A percentile compares a stretch with the other conserved stretches of the same genome.
phyloP scores from a whole-genome alignment of 208 protist species.

The Trypanosomatidae sp. region DNA sequence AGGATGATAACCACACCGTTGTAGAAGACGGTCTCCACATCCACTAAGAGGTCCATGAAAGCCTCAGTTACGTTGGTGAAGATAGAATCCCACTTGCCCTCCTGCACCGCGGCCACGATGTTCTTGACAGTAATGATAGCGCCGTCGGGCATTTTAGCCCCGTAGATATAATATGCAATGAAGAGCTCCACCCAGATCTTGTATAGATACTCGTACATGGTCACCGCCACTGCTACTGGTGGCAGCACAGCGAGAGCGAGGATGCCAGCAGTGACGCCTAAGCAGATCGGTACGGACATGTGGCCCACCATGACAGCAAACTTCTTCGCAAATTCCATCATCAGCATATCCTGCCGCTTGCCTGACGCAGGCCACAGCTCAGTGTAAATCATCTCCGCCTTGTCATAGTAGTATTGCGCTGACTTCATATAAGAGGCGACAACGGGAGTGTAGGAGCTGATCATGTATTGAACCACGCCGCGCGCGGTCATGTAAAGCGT shows the following conservation, averaged over 20 bases:
- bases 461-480: conserved; percentile 31
- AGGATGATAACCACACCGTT: conserved; percentile 44
- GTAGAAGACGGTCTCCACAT: conserved; percentile 41
- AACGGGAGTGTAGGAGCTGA: conserved; percentile 26
- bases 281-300: conserved; percentile 33
- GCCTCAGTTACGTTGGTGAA: conserved; percentile 16
- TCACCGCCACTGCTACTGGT: conserved; percentile 32
- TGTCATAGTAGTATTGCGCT: conserved; percentile 14
- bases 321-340: conserved; percentile 21
- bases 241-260: conserved; percentile 35
- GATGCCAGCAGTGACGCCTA: conserved; percentile 23
- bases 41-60: conserved; percentile 31
- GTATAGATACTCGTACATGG: conserved; percentile 49
- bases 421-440: conserved; percentile 3
- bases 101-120: conserved; percentile 18
- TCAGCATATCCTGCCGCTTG: conserved; percentile 10
- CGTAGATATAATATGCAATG: conserved; percentile 61
- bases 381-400: conserved; percentile 24
- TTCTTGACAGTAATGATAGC: conserved; percentile 24
- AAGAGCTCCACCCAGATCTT: conserved; percentile 69
- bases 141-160: conserved; percentile 31
- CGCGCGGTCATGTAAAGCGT: conserved; percentile 23
- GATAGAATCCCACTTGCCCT: conserved; percentile 34
- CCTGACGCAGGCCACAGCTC: conserved; percentile 13
- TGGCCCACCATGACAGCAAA: conserved; percentile 22